Base-by-base conservation (phyloP, 176 grass and related monocot species). In the Poa annua region DNA sequence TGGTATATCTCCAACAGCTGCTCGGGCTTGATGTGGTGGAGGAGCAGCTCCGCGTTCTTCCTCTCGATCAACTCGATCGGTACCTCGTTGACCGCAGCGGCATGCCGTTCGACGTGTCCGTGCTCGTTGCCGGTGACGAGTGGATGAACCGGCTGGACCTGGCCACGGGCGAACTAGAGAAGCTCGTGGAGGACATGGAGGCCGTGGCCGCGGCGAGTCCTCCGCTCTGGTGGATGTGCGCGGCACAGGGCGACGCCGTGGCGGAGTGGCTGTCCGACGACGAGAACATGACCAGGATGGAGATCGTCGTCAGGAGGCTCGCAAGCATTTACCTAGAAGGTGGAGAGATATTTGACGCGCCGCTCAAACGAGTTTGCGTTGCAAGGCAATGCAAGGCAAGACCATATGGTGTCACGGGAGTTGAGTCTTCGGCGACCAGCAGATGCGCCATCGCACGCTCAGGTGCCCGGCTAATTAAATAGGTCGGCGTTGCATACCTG, bases 261-360 rank as follows among this genome's bases (percentile, higher is more conserved):
- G 13, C 12, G 12, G 21, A 11, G 22, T 72, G 69, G 69, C 13
- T 72, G 69, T 45, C n/a, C 6, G 8, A 7, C 11, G 12, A 44
- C 21, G 2, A 15, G 42, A 72, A 72, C n/a, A 71, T 15, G 41
- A 8, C 24, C 6, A 72, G 19, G 69, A 29, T 72, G 69, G 69
- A 72, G 69, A 22, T 72, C 42, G 5, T 13, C 21, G 42, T 72
- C 13, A 22, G 42, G 42, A 72, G 42, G 69, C 69, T 72, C n/a
- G 69, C 69, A 1, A 45, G 69, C 21, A 42, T 72, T n/a, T 72
- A 72, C 42, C 12, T 72, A 0, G n/a, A 72, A 48, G 68, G 69
- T 22, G 69, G 69, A 16, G 69, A 47, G 21, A 22, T 72, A 13
- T 72, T 72, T 19, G 42, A 48, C 13, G 42, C 2, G 5, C 21